Conservation (phyloP, 2,329 filamentous ascomycete genomes). For the Rhynchosporium graminicola region DNA sequence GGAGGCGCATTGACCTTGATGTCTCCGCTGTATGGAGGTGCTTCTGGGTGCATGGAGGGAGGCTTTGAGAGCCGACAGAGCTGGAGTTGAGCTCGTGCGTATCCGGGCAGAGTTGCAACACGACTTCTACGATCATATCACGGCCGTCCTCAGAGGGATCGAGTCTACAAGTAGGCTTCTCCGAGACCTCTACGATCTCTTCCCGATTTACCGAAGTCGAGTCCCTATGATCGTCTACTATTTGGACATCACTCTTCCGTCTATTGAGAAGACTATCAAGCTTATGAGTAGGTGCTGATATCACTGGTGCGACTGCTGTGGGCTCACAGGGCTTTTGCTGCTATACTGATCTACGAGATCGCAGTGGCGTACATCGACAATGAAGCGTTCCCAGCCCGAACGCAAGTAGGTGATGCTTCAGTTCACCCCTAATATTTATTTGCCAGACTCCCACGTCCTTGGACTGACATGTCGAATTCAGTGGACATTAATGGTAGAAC, state of each 20-base stretch:
- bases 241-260: conserved; percentile 58
- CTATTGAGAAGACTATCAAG: conserved; percentile 52
- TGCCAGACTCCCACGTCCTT: neutral
- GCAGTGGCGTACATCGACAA: conserved; percentile 50
- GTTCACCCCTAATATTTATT: neutral
- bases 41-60: conserved; percentile 53
- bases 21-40: conserved; percentile 38
- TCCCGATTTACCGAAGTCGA: conserved; percentile 52
- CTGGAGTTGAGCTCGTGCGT: conserved; percentile 50
- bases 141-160: conserved; percentile 44
- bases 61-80: conserved; percentile 53
- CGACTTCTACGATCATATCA: conserved; percentile 49
- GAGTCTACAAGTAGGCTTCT: conserved; percentile 47
- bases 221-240: conserved; percentile 55
- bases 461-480: conserved; percentile 38
- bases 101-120: conserved; percentile 50
- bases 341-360: neutral
- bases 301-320: neutral
- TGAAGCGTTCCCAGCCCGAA: conserved; percentile 45
- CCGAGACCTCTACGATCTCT: conserved; percentile 56
- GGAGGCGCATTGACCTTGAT: conserved; percentile 35
- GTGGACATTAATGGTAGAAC: conserved; percentile 61
- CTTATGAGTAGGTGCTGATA: conserved; percentile 49
- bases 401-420: conserved; percentile 9
- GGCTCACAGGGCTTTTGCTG: neutral